Conservation (phyloP, 2,329 filamentous ascomycete genomes). For the Talaromyces funiculosus region DNA sequence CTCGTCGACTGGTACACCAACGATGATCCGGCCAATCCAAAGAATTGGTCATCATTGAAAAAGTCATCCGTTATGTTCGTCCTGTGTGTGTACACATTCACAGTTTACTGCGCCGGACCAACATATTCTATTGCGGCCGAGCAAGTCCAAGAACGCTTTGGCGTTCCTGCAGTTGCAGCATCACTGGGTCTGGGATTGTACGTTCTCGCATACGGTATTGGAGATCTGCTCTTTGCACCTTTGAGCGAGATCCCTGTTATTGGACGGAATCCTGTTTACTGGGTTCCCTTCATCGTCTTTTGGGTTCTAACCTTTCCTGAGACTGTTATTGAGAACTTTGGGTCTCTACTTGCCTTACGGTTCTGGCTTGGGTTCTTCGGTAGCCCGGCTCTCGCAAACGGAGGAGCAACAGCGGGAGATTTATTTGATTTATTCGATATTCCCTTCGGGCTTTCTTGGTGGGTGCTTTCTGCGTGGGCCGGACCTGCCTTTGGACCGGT, state of each 20-base stretch:
- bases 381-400: slow-evolving; percentile 56
- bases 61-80: slow-evolving; percentile 19
- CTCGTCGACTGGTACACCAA: slow-evolving; percentile 31
- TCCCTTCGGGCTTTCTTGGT: slow-evolving; percentile 53
- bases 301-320: slow-evolving; percentile 59
- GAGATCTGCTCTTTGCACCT: slow-evolving; percentile 61
- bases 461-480: slow-evolving; percentile 46
- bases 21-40: slow-evolving; percentile 23
- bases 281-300: slow-evolving; percentile 62
- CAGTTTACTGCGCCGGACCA: neutral
- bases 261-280: slow-evolving; percentile 63
- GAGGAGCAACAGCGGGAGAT: neutral
- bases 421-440: slow-evolving; percentile 42
- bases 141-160: neutral
- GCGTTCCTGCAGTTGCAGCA: slow-evolving; percentile 18
- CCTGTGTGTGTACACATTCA: neutral
- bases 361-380: slow-evolving; percentile 64
- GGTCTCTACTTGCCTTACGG: slow-evolving; percentile 58
- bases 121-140: neutral
- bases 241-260: slow-evolving; percentile 61
- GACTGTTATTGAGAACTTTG: slow-evolving; percentile 40
- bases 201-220: slow-evolving; percentile 48
- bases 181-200: slow-evolving; percentile 32
- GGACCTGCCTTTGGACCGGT: slow-evolving; percentile 60
- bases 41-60: slow-evolving; percentile 23